Evolutionary conservation across 2,329 filamentous ascomycete species (phyloP).

Genomic region (Alternaria sp.): DNA sequence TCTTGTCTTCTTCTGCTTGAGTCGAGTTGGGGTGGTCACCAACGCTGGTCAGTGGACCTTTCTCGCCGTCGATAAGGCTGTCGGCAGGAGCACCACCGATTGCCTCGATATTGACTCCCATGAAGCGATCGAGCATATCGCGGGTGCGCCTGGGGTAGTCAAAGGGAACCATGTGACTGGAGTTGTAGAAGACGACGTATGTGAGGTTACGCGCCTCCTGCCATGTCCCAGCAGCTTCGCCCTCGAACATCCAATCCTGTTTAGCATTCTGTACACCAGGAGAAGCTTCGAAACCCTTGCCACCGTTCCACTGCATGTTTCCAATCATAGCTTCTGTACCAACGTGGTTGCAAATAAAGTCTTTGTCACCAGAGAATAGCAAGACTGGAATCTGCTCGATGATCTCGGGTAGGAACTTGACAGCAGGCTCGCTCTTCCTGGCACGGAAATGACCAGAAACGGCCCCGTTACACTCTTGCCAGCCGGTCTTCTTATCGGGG

Average conservation of each 20-base stretch:
- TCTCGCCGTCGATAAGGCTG: constrained; percentile 84
- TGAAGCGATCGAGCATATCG: constrained; percentile 98
- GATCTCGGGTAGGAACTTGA: constrained; percentile 78
- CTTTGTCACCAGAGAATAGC: constrained; percentile 91
- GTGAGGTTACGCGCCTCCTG: constrained; percentile 95
- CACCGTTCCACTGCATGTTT: constrained; percentile 90
- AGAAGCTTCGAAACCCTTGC: constrained; percentile 86
- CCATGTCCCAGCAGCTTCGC: constrained; percentile 86
- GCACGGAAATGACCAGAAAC: constrained; percentile 78
- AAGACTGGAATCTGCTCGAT: constrained; percentile 79
- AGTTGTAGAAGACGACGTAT: constrained; percentile 94
- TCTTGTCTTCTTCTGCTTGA: constrained; percentile 70
- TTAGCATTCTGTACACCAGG: constrained; percentile 92
- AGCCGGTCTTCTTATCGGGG: constrained; percentile 81
- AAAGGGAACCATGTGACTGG: constrained; percentile 98
- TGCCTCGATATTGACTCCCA: constrained; percentile 87
- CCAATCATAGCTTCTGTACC: constrained; percentile 92
- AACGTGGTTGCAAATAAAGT: constrained; percentile 96
- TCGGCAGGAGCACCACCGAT: constrained; percentile 84
- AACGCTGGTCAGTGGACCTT: constrained; percentile 78
- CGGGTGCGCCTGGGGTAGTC: constrained; percentile 85
- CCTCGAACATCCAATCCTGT: constrained; percentile 92
- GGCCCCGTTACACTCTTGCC: constrained; percentile 86
- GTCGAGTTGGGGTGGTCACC: constrained; percentile 76
- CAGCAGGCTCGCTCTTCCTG: constrained; percentile 74